Base-by-base conservation (phyloP, 306 rosid species). In the Gillenia trifoliata region DNA sequence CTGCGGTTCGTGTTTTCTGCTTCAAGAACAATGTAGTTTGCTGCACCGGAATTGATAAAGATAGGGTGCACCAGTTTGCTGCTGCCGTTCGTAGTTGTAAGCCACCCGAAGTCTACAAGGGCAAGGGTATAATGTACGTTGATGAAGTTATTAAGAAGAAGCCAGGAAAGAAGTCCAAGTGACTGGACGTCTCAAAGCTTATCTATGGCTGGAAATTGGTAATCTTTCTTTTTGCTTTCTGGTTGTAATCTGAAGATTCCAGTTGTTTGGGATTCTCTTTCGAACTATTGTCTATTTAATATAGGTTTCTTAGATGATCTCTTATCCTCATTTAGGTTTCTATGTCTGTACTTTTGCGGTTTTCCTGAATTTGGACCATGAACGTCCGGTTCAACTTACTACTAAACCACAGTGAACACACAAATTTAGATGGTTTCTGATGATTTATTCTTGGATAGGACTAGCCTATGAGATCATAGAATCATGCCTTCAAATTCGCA, bases 21-120 rank as follows among this genome's bases (percentile, higher is more conserved):
- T 93, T 90, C 85, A 93, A 89, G 70, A 93, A 93, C 89, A 90
- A 93, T 43, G 95, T 90, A 3, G 86, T 93, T 15, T 93, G 98
- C 70, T 93, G 98, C 84, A 89, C 97, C 6, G 98, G 98, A 25
- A 83, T 90, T 33, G 96, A 92, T 84, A 90, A 92, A 77, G 83
- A 86, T 40, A 88, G 97, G 76, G 97, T 93, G 40, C 96, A 91
- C 77, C 98, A 89, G 80, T 89, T 90, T 80, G 97, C 97, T 5
- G 90, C 95, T 3, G 83, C 93, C 3, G 93, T 89, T 52, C 96
- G 96, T 22, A 83, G 81, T 72, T 90, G 97, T 76, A 90, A 89
- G 89, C 93, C 96, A 1, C 98, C 97, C 0, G 98, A 93, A 69
- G 96, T 86, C 41, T 93, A 93, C 88, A 93, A 93, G 86, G 97